Evolutionary conservation across 2,329 filamentous ascomycete species (phyloP), one percentile per base, ranked within the genome.

Genomic region (Neonectria magnoliae): DNA sequence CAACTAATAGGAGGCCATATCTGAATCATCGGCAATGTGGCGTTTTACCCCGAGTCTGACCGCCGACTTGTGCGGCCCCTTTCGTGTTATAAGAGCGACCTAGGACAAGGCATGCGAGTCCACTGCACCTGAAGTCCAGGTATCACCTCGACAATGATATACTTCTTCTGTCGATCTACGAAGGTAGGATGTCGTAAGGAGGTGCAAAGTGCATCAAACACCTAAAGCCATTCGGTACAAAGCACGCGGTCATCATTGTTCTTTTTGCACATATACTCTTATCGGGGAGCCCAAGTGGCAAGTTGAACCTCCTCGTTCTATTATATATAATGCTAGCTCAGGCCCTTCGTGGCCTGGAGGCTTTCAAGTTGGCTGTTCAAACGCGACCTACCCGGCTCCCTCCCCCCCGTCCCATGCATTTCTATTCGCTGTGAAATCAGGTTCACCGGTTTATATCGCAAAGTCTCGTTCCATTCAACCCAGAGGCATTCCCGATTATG

Each of bases 121-220:
- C 48, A 53, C 57, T 47, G 22, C 29, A 27, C 27, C n/a, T 16
- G 10, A 4, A 53, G 27, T 14, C 29, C 18, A 33, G 38, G 48
- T 52, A 60, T 51, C 48, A 42, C 42, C 45, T 50, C 47, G 45
- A 58, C 52, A 47, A 60, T 20, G 8, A 20, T 36, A 20, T 51
- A 51, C 48, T 16, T 51, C n/a, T 18, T 36, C 29, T 29, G 27
- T 14, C n/a, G 6, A 18, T 29, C 27, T 8, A 22, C 10, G 27
- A 20, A 16, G 48, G 18, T 8, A 20, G n/a, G 10, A 14, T 20
- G 29, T 33, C n/a, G 5, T 20, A 11, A 18, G 9, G 18, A 20
- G 27, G 13, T 51, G n/a, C 48, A 33, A 33, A 50, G 29, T 20
- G 29, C 22, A 33, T 33, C 48, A 6, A n/a, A 14, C 5, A 10